Evolutionary conservation across 2,329 filamentous ascomycete genomes (phyloP), one percentile per base, ranked within the genome.

Genomic region (Huntiella abstrusa): DNA sequence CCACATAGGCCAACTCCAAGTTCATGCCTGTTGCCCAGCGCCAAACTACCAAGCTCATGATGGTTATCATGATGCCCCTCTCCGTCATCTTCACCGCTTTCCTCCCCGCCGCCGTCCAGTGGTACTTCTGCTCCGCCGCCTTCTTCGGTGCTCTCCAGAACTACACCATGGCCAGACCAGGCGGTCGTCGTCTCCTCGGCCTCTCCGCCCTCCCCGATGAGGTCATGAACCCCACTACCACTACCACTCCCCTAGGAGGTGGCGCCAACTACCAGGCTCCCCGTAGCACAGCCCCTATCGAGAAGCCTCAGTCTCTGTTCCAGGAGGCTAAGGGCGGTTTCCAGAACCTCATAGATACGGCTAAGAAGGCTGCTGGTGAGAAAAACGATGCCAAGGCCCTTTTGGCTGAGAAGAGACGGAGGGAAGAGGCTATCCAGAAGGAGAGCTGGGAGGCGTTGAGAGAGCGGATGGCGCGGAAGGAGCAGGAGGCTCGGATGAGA

Each of bases 51-150:
- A 64, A 65, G 55, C 56, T 59, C 43, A 62, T 70, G 60, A 58
- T 58, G 51, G 65, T 59, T 51, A 53, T 64, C n/a, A 55, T 70
- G 39, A 64, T 64, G 15, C 61, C 60, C 45, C 50, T 67, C 43
- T 62, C 66, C 44, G 61, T 69, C 55, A 32, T 67, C 41, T 59
- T 59, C 38, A 70, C 67, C 5, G 60, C 60, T 39, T 70, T 64
- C 60, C 58, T 71, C 47, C 66, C 67, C 13, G 62, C 67, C 35
- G 65, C 59, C 45, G 57, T 71, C 43, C 69, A 71, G 52, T 63
- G 65, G 57, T 70, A 70, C 64, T 62, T 68, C 52, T 54, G 68
- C 50, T 54, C 60, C 51, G 54, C 62, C 28, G 57, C 63, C 17
- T 57, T 57, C 19, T 50, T 56, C 15, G 51, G 57, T 35, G 37